These are phyloP conservation scores for Pleurotus tuber-regium DNA, from an alignment of 768 basidiomycete genomes.

Conservation along the genomic window DNA sequence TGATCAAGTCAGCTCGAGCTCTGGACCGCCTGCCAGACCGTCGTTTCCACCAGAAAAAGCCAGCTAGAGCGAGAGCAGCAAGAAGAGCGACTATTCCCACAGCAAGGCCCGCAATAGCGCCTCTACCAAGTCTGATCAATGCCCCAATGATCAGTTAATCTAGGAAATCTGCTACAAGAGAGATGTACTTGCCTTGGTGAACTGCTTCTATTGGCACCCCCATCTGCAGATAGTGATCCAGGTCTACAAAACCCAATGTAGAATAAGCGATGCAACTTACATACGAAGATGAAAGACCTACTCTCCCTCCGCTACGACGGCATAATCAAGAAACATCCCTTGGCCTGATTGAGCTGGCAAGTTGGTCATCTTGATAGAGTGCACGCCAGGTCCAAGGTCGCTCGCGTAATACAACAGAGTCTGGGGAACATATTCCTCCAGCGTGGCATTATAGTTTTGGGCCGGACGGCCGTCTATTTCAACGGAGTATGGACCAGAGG, in stretches of 20 bases:
- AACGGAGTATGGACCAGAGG: background rate
- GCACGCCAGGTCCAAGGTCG: conserved; percentile 10
- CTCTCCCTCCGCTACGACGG: background rate
- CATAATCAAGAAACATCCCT: conserved; percentile 10
- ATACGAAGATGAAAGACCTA: background rate
- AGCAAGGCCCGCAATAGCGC: conserved; percentile 3
- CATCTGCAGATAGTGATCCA: no score
- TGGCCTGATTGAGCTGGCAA: background rate
- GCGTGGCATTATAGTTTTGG: conserved; percentile 1
- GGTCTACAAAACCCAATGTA: no score
- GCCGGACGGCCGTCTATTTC: conserved; percentile 1
- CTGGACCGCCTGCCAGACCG: background rate
- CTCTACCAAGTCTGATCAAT: background rate
- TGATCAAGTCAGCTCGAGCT: background rate
- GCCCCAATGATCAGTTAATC: no score
- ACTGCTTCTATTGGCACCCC: no score
- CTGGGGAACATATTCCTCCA: conserved; percentile 1
- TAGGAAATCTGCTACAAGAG: no score
- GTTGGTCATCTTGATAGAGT: conserved; percentile 2
- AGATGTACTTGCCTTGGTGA: background rate
- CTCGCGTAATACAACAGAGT: conserved; percentile 5
- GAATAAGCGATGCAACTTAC: no score
- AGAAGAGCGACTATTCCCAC: conserved; percentile 1
- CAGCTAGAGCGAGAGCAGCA: background rate
- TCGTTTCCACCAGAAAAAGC: conserved; percentile 7